phyloP scores from a whole-genome alignment of 306 rosid genomes.

The Cicer bijugum region DNA sequence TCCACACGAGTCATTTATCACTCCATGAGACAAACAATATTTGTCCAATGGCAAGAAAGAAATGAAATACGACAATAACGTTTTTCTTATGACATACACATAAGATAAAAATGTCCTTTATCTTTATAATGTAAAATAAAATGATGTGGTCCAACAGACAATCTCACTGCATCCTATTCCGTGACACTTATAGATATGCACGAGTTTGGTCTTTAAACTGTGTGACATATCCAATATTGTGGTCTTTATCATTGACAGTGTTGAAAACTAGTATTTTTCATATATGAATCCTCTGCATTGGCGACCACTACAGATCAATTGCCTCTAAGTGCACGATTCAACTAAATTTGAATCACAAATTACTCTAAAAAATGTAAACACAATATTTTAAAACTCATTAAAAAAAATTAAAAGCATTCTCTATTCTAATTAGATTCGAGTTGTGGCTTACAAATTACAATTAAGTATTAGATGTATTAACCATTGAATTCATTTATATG shows the following conservation, averaged over 20 bases:
- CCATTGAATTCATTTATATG: not conserved
- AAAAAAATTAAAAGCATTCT: too few relatives aligned
- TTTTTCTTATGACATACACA: constrained; percentile 28
- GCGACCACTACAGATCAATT: too few relatives aligned
- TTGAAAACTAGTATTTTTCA: constrained; percentile 11
- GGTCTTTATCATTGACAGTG: constrained; percentile 28
- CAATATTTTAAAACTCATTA: too few relatives aligned
- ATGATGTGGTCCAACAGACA: constrained; percentile 49
- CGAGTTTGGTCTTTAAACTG: constrained; percentile 12
- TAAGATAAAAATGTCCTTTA: constrained; percentile 38
- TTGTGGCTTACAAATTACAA: too few relatives aligned
- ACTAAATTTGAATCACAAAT: too few relatives aligned
- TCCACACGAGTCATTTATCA: not conserved
- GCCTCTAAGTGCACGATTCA: too few relatives aligned
- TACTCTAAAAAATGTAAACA: too few relatives aligned
- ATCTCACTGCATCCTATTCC: constrained; percentile 53
- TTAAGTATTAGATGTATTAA: too few relatives aligned
- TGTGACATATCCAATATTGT: constrained; percentile 1
- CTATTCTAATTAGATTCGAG: too few relatives aligned
- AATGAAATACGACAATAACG: constrained; percentile 14
- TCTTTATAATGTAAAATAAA: constrained; percentile 43
- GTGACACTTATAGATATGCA: constrained; percentile 34
- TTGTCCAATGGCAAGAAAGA: constrained; percentile 21
- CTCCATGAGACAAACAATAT: constrained; percentile 35
- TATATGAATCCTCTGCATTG: not conserved